phyloP scores from a whole-genome alignment of 2,329 filamentous ascomycete genomes.

The Botrytis porri region DNA sequence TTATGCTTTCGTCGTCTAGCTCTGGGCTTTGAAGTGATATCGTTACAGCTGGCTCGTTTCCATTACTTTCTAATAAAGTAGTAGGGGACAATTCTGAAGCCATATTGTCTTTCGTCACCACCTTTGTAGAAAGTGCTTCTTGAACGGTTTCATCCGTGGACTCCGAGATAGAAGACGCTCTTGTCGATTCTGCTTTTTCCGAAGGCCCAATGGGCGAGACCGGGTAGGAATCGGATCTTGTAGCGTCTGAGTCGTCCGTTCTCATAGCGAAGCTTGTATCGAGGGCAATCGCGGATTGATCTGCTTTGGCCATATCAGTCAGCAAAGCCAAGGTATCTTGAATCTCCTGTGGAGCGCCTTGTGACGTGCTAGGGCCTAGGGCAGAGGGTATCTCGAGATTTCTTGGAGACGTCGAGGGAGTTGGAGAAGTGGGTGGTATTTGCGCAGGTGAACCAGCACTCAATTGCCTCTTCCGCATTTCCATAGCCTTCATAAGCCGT shows the following conservation, averaged over 20 bases:
- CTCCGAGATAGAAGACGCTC: slow-evolving; percentile 62
- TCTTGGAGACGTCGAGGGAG: slow-evolving; percentile 15
- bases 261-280: slow-evolving; percentile 44
- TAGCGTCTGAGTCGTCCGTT: slow-evolving; percentile 37
- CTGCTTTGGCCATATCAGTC: slow-evolving; percentile 39
- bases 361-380: slow-evolving; percentile 7
- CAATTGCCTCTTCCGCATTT: slow-evolving; percentile 81
- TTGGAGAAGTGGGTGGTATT: slow-evolving; percentile 13
- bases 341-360: slow-evolving; percentile 26
- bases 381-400: slow-evolving; percentile 19
- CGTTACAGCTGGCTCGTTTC: background rate
- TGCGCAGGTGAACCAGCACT: slow-evolving; percentile 31
- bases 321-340: slow-evolving; percentile 32
- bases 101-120: slow-evolving; percentile 8
- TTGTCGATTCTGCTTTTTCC: slow-evolving; percentile 58
- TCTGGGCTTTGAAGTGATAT: background rate
- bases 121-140: slow-evolving; percentile 27
- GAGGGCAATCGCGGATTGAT: slow-evolving; percentile 56
- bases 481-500: slow-evolving; percentile 88
- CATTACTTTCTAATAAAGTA: background rate
- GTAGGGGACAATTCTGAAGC: background rate
- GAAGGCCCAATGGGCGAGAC: slow-evolving; percentile 55
- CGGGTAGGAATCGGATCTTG: slow-evolving; percentile 56
- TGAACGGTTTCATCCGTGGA: slow-evolving; percentile 59
- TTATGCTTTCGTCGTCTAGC: background rate